Conservation (phyloP, 768 basidiomycete species). For the Coprinopsis cinerea region DNA sequence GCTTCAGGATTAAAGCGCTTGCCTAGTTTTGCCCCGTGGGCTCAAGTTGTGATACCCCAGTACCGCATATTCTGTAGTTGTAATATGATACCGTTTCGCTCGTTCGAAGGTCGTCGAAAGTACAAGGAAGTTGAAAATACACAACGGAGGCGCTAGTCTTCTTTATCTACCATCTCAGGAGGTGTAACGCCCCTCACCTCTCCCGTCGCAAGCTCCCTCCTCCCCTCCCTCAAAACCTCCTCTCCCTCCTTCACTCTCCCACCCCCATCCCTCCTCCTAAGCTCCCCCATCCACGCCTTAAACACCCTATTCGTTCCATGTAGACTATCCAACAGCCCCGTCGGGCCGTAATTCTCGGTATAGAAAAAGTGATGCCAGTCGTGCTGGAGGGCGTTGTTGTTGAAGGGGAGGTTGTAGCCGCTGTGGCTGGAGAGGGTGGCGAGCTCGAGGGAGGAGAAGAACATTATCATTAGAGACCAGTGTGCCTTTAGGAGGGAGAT, state of each 20-base stretch:
- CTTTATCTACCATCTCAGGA: neutral
- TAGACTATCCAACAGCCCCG: neutral
- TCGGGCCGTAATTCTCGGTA: slow-evolving; percentile 2
- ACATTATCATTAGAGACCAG: slow-evolving; percentile 1
- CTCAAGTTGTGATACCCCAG: no score
- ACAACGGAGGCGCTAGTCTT: no score
- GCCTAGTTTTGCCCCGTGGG: no score
- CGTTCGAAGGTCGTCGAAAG: no score
- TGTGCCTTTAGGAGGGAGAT: neutral
- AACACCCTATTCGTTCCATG: neutral
- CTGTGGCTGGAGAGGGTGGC: neutral
- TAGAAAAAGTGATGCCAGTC: slow-evolving; percentile 5
- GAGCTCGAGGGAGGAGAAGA: neutral
- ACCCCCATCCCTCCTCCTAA: neutral
- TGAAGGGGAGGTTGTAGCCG: slow-evolving; percentile 1
- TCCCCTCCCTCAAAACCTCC: neutral
- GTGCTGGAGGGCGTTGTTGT: neutral
- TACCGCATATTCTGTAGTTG: no score
- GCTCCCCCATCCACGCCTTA: neutral
- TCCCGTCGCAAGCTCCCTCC: neutral
- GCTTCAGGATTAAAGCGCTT: no score
- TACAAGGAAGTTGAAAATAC: no score
- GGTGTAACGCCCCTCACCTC: neutral
- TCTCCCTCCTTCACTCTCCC: neutral
- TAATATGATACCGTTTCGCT: no score